Evolutionary conservation across 169 alveolate species (phyloP), one percentile per base, ranked within the genome.

Genomic region (Toxoplasma gondii): DNA sequence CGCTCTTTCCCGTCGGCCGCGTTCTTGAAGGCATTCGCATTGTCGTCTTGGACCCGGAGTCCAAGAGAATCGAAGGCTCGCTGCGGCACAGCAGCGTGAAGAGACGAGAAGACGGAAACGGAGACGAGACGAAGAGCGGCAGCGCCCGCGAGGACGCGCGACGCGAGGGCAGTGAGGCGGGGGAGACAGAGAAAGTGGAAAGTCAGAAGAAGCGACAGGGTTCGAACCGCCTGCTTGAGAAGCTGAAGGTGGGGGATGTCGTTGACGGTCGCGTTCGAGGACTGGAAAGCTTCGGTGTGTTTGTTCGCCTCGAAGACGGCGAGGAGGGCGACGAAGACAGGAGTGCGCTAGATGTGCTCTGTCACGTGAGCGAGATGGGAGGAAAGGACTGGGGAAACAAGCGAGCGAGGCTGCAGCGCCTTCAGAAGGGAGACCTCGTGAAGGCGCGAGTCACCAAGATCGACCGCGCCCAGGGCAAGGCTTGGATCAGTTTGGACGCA

Each of bases 341-440:
- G 78, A n/a, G 31, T 10, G 36, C 44, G 31, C 41, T 80, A 45
- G 94, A 91, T 34, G 80, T 87, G 1, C 74, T 92, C 41, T 81
- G 92, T 29, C 87, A 86, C 81, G 69, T 53, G 29, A 31, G 83
- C 44, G 64, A 84, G 29, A 39, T 91, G 80, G 94, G 94, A 0
- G 94, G 82, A 7, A 41, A 31, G 0, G 49, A 39, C 44, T 34
- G 54, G 69, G n/a, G 53, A 38, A 91, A 91, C 44, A 91, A 49
- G 41, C 34, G 39, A 12, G 34, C 82, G 31, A 27, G 91, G 43
- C 91, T 92, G 45, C 74, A 54, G 86, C n/a, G 45, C 12, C 67
- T 92, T 41, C 41, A 92, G 19, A 44, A 39, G 0, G 94, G 94
- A 5, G 94, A 92, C 86, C 64, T 53, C 36, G 94, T 92, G 41